A percentile compares a stretch with the other conserved stretches of the same genome.
Evolutionary conservation across 1,284 basidiomycete genomes (phyloP).

Genomic region (Ustilago bromivora): DNA sequence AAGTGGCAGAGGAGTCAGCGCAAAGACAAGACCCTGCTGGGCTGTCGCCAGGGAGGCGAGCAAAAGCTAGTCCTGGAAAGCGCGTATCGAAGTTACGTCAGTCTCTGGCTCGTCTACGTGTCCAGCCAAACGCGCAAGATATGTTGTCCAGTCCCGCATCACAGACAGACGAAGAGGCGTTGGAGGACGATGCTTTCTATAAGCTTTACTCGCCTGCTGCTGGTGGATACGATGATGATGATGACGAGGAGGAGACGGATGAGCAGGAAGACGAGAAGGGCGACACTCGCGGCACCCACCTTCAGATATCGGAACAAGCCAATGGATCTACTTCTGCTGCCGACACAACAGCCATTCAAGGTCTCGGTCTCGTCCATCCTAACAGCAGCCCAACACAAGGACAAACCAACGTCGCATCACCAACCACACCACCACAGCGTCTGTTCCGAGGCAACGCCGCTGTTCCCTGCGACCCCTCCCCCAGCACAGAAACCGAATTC

Average conservation of each 20-base stretch:
- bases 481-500: conserved; percentile 44
- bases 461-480: conserved; percentile 42
- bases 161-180: conserved; percentile 31
- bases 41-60: background rate
- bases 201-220: conserved; percentile 46
- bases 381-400: conserved; percentile 1
- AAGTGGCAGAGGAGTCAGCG: background rate
- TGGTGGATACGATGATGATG: conserved; percentile 30
- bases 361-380: conserved; percentile 15
- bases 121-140: conserved; percentile 25
- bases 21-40: background rate
- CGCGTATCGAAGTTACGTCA: conserved; percentile 13
- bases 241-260: conserved; percentile 37
- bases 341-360: conserved; percentile 6
- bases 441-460: conserved; percentile 30
- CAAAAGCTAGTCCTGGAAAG: background rate
- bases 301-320: background rate
- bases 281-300: background rate
- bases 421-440: conserved; percentile 33
- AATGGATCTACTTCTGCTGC: background rate
- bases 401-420: background rate
- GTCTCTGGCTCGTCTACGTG: conserved; percentile 12
- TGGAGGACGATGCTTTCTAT: conserved; percentile 51
- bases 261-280: conserved; percentile 6
- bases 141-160: conserved; percentile 30